phyloP scores from a whole-genome alignment of 139 green algal species.

The Dunaliella primolecta region DNA sequence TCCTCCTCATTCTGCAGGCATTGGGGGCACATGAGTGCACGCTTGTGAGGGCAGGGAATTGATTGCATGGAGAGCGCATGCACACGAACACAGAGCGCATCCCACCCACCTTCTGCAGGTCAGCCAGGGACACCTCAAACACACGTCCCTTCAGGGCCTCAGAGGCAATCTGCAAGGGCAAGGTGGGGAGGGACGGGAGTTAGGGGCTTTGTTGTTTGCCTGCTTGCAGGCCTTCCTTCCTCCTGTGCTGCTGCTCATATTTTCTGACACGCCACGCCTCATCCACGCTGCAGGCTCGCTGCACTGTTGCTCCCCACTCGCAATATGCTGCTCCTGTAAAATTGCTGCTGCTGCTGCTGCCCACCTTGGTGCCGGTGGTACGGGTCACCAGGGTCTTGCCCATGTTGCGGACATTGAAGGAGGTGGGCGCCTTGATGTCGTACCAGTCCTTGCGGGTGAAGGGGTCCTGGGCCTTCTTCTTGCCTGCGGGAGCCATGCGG shows the following conservation, averaged over 20 bases:
- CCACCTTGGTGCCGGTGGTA: constrained; percentile 96
- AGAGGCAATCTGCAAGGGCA: constrained; percentile 89
- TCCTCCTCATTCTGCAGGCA: constrained; percentile 91
- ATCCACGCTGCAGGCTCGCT: not conserved
- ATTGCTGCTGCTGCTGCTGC: not conserved
- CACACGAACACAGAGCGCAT: too few relatives aligned
- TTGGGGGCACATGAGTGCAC: not conserved
- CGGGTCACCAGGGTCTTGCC: constrained; percentile 98
- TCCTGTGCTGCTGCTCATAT: not conserved
- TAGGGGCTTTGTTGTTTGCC: not conserved
- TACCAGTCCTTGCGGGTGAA: constrained; percentile 99
- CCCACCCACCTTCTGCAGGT: constrained; percentile 88
- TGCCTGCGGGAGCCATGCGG: not conserved
- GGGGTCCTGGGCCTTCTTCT: constrained; percentile 82
- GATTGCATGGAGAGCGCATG: too few relatives aligned
- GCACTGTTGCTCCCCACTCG: too few relatives aligned
- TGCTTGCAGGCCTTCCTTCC: not conserved
- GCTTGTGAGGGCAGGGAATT: too few relatives aligned
- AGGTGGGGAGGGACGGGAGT: not conserved
- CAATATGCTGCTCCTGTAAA: too few relatives aligned
- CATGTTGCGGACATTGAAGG: constrained; percentile 87
- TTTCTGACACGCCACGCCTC: not conserved
- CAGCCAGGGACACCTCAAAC: constrained; percentile 92
- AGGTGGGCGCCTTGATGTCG: constrained; percentile 97
- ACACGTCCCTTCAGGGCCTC: constrained; percentile 97